Base-by-base conservation (phyloP, 768 basidiomycete species). In the Suillus americanus region DNA sequence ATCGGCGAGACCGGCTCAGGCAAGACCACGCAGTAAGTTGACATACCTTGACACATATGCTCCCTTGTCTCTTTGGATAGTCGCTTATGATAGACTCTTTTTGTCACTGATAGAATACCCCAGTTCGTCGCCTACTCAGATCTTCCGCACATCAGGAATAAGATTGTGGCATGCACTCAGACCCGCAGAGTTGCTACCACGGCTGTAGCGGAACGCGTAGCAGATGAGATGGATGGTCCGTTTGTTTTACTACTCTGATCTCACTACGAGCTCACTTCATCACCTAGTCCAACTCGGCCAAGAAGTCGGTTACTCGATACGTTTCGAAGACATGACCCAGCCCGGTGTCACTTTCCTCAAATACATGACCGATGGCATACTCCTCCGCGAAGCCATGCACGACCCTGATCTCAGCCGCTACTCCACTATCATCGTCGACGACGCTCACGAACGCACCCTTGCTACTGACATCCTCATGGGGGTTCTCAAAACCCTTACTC, bases 361-460 rank as follows among this genome's bases (percentile, higher is more conserved):
- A 75, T 99, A 99, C 81, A 97, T 99, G 96, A 99, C 97, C 18
- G 97, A 99, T 70, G 97, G 97, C 85, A 97, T 98, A 95, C 88
- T 94, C 62, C 86, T 97, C n/a, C 89, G 95, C 23, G 95, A 97
- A 80, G 95, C 95, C 5, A 99, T 98, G 96, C 94, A 96, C 77
- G 97, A 99, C 77, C 91, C 94, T 10, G 84, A 86, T 23, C 85
- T 99, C 45, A 81, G 84, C 33, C 88, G 95, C 4, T 99, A 99
- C 76, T 97, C 94, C 23, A 98, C 97, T 25, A 95, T 99, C 78
- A 99, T 99, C 71, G 87, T 99, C 63, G 97, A 99, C 75, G 97
- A 99, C 80, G 97, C 95, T 6, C 97, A 99, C 80, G 97, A 99
- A 80, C 90, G 97, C 66, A 99, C 97, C 0, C 85, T 98, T 46